Percentiles rank a stretch among this genome's conserved stretches.
Conservation (phyloP, 139 green algal genomes). For the Ettlia oleoabundans region DNA sequence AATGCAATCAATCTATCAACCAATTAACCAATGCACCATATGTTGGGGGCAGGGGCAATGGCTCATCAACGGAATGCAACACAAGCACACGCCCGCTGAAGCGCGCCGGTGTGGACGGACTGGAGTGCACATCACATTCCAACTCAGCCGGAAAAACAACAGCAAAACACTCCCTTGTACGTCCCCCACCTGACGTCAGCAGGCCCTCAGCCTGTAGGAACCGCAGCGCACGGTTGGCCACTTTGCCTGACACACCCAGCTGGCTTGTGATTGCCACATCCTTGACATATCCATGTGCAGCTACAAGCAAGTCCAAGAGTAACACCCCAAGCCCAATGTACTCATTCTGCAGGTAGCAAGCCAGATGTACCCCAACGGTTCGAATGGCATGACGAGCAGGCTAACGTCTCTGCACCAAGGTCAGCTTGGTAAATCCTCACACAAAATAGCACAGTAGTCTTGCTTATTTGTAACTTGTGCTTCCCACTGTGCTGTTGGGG, state of each 20-base stretch:
- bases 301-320: slow-evolving; percentile 44
- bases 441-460: too few relatives aligned
- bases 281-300: slow-evolving; percentile 48
- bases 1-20: too few relatives aligned
- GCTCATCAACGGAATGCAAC: background rate
- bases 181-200: slow-evolving; percentile 23
- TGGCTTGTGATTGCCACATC: slow-evolving; percentile 34
- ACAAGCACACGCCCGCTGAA: background rate
- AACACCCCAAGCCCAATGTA: slow-evolving; percentile 40
- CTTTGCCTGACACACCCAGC: slow-evolving; percentile 29
- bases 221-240: slow-evolving; percentile 33
- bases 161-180: too few relatives aligned
- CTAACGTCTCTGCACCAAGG: too few relatives aligned
- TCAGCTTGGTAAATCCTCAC: too few relatives aligned
- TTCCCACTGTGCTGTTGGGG: too few relatives aligned
- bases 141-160: too few relatives aligned
- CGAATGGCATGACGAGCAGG: too few relatives aligned
- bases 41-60: too few relatives aligned
- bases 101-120: background rate
- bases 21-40: background rate
- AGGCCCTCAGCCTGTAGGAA: slow-evolving; percentile 48
- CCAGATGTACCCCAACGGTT: too few relatives aligned
- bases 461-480: too few relatives aligned
- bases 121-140: too few relatives aligned
- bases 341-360: slow-evolving; percentile 15